phyloP scores from a whole-genome alignment of 2,329 filamentous ascomycete species.

The Colletotrichum chlorophyti region DNA sequence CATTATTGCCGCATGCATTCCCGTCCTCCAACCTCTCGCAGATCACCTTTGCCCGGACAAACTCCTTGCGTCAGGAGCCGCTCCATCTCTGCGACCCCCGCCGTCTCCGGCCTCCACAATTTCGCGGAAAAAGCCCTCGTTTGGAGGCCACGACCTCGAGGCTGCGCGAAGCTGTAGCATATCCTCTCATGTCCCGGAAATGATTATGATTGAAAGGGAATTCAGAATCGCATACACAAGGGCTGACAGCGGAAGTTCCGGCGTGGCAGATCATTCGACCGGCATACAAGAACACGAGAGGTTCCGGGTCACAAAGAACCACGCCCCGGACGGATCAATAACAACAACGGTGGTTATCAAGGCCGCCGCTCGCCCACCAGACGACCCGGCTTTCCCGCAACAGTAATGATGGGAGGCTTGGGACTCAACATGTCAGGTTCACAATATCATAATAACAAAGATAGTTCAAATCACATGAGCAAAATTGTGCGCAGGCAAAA shows the following conservation, averaged over 20 bases:
- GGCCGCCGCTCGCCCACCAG: background rate
- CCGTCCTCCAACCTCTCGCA: constrained; percentile 39
- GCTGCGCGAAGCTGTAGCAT: background rate
- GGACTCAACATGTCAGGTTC: too few relatives aligned
- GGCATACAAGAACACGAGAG: background rate
- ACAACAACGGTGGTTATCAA: constrained; percentile 19
- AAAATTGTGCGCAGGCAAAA: too few relatives aligned
- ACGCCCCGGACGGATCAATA: constrained; percentile 7
- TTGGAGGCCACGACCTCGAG: background rate
- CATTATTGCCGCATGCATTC: constrained; percentile 42
- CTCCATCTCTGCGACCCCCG: background rate
- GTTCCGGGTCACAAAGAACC: constrained; percentile 8
- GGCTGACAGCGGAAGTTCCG: background rate
- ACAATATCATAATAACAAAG: too few relatives aligned
- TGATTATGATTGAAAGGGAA: constrained; percentile 16
- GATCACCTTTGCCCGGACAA: constrained; percentile 8
- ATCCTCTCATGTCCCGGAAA: background rate
- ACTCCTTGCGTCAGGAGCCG: too few relatives aligned
- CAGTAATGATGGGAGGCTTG: too few relatives aligned
- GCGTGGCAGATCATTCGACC: background rate
- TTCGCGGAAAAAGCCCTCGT: background rate
- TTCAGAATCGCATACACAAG: constrained; percentile 13
- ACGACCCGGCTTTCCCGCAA: background rate
- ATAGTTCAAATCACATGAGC: too few relatives aligned
- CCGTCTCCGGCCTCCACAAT: background rate